A percentile compares a stretch with the other conserved stretches of the same genome.
phyloP scores from a whole-genome alignment of 2,329 filamentous ascomycete genomes.

The Teratosphaeria gauchensis region DNA sequence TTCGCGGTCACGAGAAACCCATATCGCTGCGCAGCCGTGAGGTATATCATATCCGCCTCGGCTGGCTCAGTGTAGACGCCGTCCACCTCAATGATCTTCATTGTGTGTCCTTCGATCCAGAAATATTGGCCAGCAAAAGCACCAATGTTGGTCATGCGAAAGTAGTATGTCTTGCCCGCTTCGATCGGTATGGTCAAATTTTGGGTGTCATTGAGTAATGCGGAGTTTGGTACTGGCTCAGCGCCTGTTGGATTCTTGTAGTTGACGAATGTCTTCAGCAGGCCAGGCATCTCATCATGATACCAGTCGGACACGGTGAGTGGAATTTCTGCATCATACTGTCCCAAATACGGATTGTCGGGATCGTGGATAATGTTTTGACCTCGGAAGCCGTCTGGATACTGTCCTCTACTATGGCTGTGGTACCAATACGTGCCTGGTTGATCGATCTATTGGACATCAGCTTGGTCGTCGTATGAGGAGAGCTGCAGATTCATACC shows the following conservation, averaged over 20 bases:
- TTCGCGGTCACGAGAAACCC: slow-evolving; percentile 56
- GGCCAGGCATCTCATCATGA: slow-evolving; percentile 46
- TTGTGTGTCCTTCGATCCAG: slow-evolving; percentile 57
- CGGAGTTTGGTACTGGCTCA: slow-evolving; percentile 57
- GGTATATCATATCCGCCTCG: slow-evolving; percentile 50
- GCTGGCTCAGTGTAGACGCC: slow-evolving; percentile 55
- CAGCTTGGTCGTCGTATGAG: slow-evolving; percentile 1
- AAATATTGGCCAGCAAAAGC: slow-evolving; percentile 65
- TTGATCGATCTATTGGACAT: slow-evolving; percentile 39
- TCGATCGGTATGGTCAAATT: slow-evolving; percentile 36
- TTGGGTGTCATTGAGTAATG: slow-evolving; percentile 54
- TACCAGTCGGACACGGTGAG: slow-evolving; percentile 68
- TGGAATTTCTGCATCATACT: slow-evolving; percentile 52
- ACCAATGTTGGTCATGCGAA: slow-evolving; percentile 61
- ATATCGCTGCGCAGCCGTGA: slow-evolving; percentile 63
- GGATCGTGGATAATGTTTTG: slow-evolving; percentile 57
- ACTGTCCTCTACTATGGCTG: slow-evolving; percentile 54
- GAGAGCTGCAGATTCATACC: slow-evolving; percentile 25
- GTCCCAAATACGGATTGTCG: slow-evolving; percentile 41
- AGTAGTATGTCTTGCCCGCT: slow-evolving; percentile 50
- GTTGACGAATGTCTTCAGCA: slow-evolving; percentile 47
- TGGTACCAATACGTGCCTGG: slow-evolving; percentile 57
- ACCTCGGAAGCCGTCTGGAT: slow-evolving; percentile 59
- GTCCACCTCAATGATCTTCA: slow-evolving; percentile 60
- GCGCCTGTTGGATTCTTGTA: slow-evolving; percentile 47